These are phyloP conservation scores for Wickerhamiella occidentalis DNA, from an alignment of 805 yeast genomes.

Conservation along the genomic window DNA sequence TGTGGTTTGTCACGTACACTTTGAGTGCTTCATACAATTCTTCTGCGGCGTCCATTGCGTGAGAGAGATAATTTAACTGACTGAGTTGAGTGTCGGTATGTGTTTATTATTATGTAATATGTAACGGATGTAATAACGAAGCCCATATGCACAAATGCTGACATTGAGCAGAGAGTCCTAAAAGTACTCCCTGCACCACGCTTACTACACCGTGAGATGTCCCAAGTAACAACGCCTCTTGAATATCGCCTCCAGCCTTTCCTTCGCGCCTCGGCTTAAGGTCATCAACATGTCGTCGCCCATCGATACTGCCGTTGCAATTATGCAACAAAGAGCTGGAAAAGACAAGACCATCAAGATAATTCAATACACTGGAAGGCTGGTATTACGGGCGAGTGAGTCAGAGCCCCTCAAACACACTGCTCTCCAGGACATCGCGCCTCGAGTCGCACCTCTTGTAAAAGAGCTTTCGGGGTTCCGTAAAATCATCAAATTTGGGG, in stretches of 20 bases:
- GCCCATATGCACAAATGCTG: no score
- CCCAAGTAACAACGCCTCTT: no score
- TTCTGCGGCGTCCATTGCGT: neutral
- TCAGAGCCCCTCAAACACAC: constrained; percentile 1
- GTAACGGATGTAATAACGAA: no score
- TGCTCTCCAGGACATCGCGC: constrained; percentile 2
- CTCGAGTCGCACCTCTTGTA: constrained; percentile 18
- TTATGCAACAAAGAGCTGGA: constrained; percentile 22
- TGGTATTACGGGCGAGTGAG: constrained; percentile 17
- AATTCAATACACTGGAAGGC: constrained; percentile 23
- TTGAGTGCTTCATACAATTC: neutral
- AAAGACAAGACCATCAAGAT: constrained; percentile 25
- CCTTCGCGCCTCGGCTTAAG: neutral
- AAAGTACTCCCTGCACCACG: no score
- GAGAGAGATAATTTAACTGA: no score
- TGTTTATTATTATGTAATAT: no score
- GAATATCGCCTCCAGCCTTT: neutral
- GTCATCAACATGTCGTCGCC: neutral
- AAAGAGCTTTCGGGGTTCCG: constrained; percentile 24
- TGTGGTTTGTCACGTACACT: neutral
- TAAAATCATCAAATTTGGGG: constrained; percentile 24
- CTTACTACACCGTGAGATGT: no score
- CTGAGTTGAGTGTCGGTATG: no score
- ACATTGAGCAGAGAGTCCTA: no score
- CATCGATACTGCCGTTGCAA: constrained; percentile 13